These are phyloP conservation scores for Pestalotiopsis sp. DNA, from an alignment of 2,329 filamentous ascomycete species.

Conservation along the genomic window DNA sequence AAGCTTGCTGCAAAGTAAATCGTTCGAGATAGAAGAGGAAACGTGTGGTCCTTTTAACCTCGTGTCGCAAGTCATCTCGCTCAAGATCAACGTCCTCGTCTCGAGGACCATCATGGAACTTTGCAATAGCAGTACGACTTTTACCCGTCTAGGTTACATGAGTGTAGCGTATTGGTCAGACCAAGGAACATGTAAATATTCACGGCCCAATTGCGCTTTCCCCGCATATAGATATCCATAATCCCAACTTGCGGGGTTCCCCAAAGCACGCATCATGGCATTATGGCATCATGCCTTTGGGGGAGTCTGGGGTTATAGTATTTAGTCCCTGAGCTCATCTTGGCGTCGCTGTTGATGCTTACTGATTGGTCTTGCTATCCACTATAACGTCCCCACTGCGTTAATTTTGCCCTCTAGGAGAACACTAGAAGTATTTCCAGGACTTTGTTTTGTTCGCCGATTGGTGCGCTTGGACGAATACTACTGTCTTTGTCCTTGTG, in stretches of 20 bases:
- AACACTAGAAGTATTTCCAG: not conserved
- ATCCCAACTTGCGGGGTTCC: not conserved
- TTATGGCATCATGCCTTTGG: not conserved
- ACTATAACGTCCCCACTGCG: not conserved
- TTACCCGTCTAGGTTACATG: not conserved
- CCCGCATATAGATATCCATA: not conserved
- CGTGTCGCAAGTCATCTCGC: not conserved
- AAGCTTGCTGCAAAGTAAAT: not conserved
- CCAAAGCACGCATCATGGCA: not conserved
- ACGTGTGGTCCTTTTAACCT: not conserved
- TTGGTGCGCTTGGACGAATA: not conserved
- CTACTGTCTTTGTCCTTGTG: not conserved
- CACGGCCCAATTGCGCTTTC: not conserved
- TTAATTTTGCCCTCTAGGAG: too few species aligned
- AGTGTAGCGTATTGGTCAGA: not conserved
- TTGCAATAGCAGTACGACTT: not conserved
- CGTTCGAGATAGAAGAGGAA: not conserved
- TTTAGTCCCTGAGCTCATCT: not conserved
- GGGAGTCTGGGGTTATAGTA: not conserved
- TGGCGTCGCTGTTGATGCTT: not conserved
- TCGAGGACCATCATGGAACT: not conserved
- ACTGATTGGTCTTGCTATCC: not conserved
- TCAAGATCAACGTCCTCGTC: not conserved
- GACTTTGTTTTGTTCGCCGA: not conserved
- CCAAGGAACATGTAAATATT: not conserved